Base-by-base conservation (phyloP, 31 red algal genomes). In the Asparagopsis taxiformis region DNA sequence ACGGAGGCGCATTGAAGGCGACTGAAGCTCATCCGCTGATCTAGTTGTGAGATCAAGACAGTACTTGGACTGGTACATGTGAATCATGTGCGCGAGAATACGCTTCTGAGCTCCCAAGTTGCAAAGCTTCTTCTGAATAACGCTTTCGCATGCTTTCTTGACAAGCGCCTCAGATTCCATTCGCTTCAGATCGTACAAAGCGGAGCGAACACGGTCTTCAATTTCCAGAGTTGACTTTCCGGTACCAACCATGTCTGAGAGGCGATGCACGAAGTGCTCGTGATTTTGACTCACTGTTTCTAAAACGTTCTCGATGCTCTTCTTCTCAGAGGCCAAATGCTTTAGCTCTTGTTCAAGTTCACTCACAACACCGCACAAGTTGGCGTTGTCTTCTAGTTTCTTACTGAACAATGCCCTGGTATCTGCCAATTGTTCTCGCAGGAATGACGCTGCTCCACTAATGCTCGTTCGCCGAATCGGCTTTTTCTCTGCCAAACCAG, bases 21-120 rank as follows among this genome's bases (percentile, higher is more conserved):
- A 55, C 0, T 20, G 35, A 31, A 31, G 1, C 46, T 53, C 25
- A 31, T 64, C 59, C 11, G 59, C 9, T 37, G 68, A 22, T 5
- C 41, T 39, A 7, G 59, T 37, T 23, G 75, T 32, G 44, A 85
- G 55, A 43, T 85, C 81, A 3, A 85, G 51, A 16, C 58, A 35
- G 51, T 85, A 85, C 32, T 75, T 74, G 17, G 81, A 51, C 39
- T 66, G 81, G 34, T 85, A 85, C 0, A 67, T 62, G 57, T 64
- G 17, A 49, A 85, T 75, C 3, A 85, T 26, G 38, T 85, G 60
- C 3, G 69, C 48, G 33, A 75, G 62, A 28, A 85, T 35, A 22
- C 53, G 44, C 62, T 75, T 85, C 60, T 85, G 70, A 25, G 61
- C 71, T 1, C 26, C 15, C 24, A 85, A 54, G 23, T 31, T 68